Evolutionary conservation across 176 grass and related monocot species (phyloP), one percentile per base, ranked within the genome.

Genomic region (Saccharum spontaneum): DNA sequence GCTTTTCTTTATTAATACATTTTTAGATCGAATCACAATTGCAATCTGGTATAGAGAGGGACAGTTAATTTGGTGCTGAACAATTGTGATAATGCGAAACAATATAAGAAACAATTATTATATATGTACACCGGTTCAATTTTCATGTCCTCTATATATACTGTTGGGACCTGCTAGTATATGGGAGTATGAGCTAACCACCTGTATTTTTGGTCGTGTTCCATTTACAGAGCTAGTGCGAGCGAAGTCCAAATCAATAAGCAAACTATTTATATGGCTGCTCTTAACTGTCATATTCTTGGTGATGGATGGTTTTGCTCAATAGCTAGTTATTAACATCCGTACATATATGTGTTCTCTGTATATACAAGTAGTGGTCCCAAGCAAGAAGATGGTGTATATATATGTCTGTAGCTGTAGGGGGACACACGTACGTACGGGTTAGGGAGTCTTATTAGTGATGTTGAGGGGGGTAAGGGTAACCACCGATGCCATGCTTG

Each of bases 401-500:
- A 15, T 16, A 16, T 49, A 16, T 44, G 8, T 15, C 12, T 49
- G 13, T 49, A 49, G 46, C 46, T 49, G 46, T 50, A 17, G 34
- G 14, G 48, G 17, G 50, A 20, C 16, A 52, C 16, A 54, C 5
- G 16, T 4, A 50, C 48, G 52, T 4, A 50, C 48, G 48, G 54
- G 54, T 22, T 57, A 57, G 54, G 7, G 71, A 67, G 52, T 55
- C 52, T 20, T 18, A 7, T 55, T 55, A 17, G 52, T 55, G 52
- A 20, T 55, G 17, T 20, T 55, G 52, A 55, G 52, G 17, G 17
- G 20, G 16, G 37, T 38, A 71, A 39, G 43, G 80, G 55, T 78
- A 88, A 74, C 77, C 61, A 80, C 77, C 63, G 71, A 8, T 79
- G 30, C 75, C 70, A n/a, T 46, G 61, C 61, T 59, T 67, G 37